These are phyloP conservation scores for Penicillium atrosanguineum DNA, from an alignment of 495 filamentous ascomycete genomes.

Conservation along the genomic window DNA sequence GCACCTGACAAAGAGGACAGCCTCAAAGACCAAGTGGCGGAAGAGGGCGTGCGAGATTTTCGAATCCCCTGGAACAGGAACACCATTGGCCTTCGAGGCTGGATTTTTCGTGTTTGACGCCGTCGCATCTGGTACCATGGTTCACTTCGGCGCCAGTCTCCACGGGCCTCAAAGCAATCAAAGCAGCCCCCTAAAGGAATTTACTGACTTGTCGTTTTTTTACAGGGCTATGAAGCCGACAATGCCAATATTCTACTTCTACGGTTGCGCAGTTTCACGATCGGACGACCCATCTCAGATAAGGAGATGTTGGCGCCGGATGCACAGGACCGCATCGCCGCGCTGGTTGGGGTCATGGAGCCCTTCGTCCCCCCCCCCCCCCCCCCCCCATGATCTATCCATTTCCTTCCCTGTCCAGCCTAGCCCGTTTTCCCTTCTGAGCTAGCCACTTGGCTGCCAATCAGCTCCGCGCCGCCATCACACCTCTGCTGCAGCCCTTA, in stretches of 20 bases:
- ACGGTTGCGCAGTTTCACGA: constrained; percentile 71
- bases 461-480: constrained; percentile 9
- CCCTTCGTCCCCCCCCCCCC: constrained; percentile 57
- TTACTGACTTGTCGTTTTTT: constrained; percentile 4
- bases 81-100: background rate
- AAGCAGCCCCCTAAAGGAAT: background rate
- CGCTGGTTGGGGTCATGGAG: constrained; percentile 57
- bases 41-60: background rate
- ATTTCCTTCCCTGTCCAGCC: constrained; percentile 3
- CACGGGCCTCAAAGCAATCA: constrained; percentile 13
- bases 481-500: background rate
- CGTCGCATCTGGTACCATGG: constrained; percentile 46
- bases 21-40: background rate
- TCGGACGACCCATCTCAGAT: constrained; percentile 63
- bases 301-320: constrained; percentile 47
- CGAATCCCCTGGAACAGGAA: background rate
- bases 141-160: constrained; percentile 30
- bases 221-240: constrained; percentile 68
- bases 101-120: constrained; percentile 11
- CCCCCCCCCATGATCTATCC: constrained; percentile 23
- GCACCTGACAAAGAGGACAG: background rate
- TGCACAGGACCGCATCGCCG: constrained; percentile 53
- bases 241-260: constrained; percentile 74
- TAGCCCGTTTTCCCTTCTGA: constrained; percentile 26
- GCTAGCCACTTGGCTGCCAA: constrained; percentile 26